Evolutionary conservation across 1,284 basidiomycete species (phyloP).

Genomic region (Ustilago hordei): DNA sequence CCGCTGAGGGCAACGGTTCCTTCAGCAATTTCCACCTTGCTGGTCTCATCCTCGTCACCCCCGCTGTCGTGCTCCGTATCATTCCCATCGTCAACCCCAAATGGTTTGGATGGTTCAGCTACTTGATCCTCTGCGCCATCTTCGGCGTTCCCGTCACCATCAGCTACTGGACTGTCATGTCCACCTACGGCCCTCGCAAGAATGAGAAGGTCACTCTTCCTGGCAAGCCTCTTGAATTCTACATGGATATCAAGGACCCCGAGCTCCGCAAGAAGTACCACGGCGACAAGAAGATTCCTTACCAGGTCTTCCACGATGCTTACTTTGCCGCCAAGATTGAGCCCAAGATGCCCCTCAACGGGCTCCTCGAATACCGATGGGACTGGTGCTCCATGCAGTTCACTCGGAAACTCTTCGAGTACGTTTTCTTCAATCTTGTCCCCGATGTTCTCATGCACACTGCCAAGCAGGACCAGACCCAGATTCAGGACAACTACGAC

Average conservation of each 20-base stretch:
- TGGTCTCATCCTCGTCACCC: constrained; percentile 71
- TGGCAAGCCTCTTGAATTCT: constrained; percentile 79
- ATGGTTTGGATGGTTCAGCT: constrained; percentile 67
- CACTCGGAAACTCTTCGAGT: constrained; percentile 90
- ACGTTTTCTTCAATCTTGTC: constrained; percentile 87
- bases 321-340: constrained; percentile 97
- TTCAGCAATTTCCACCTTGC: constrained; percentile 77
- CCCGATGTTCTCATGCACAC: constrained; percentile 95
- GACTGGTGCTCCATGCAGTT: constrained; percentile 92
- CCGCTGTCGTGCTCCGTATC: constrained; percentile 65
- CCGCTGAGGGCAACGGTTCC: constrained; percentile 69
- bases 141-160: constrained; percentile 83
- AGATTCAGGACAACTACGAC: constrained; percentile 97
- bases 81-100: constrained; percentile 67
- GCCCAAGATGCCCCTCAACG: constrained; percentile 93
- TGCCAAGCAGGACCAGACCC: constrained; percentile 89
- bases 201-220: constrained; percentile 91
- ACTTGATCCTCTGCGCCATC: constrained; percentile 75
- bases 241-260: constrained; percentile 89
- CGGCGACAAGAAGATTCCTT: constrained; percentile 89
- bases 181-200: constrained; percentile 82
- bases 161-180: constrained; percentile 90
- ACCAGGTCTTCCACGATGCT: constrained; percentile 97
- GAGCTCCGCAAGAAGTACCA: constrained; percentile 82
- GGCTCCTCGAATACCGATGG: constrained; percentile 91